Base-by-base conservation (phyloP, 345 rosid species). In the Pistacia integerrima region DNA sequence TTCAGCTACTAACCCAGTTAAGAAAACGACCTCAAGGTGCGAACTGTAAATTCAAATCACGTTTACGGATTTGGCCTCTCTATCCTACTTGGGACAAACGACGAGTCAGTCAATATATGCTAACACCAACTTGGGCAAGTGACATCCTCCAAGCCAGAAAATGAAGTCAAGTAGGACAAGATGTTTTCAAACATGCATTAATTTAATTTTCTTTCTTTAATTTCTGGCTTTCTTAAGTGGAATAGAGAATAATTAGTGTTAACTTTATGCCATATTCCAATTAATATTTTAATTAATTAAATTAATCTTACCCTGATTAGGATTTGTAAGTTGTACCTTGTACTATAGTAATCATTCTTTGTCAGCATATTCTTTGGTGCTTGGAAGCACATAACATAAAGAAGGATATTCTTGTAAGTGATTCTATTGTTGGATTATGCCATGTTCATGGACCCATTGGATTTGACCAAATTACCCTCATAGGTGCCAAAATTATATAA, bases 291-390 rank as follows among this genome's bases (percentile, higher is more conserved):
- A 30, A 16, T 20, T 18, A 17, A 52, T 1, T 0, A 11, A 49
- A 28, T 30, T 38, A 9, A 52, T 14, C 72, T 3, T 0, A 8
- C 0, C 17, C 22, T 0, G 10, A 18, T 54, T 69, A 17, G 44
- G 17, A 28, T 8, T 16, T 59, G 20, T 38, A n/a, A 54, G 35
- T 62, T 77, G 22, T 8, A 20, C 25, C 4, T 18, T 48, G 41
- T 30, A 30, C 33, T 30, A 30, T 3, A 17, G 30, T 64, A 73
- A 80, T 80, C 74, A 79, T 62, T 6, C 48, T 36, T 46, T 30
- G 11, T 41, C 61, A 75, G 90, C 87, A 87, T 87, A 83, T 87
- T 83, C 90, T 7, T 41, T 41, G 46, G 46, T 41, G 46, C 46
- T 30, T 38, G 36, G n/a, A 1, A 74, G 78, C 76, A 76, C 82